Percentiles rank a stretch among this genome's conserved stretches.
Conservation (phyloP, 169 alveolate species). For the Perkinsus marinus region DNA sequence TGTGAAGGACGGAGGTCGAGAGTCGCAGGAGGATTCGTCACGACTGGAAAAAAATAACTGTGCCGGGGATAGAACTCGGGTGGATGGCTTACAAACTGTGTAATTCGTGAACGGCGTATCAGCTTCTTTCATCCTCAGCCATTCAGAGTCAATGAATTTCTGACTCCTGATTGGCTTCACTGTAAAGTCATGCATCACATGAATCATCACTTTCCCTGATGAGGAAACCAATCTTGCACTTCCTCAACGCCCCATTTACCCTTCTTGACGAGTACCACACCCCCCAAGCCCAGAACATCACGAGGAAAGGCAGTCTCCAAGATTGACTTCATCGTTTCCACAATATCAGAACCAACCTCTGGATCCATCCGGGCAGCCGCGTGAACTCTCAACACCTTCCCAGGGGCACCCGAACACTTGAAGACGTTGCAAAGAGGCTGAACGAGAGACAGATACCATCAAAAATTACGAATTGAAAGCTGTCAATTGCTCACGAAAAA, state of each 20-base stretch:
- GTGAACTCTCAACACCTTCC: background rate
- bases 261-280: background rate
- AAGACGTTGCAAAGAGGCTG: background rate
- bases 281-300: background rate
- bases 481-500: no score
- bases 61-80: background rate
- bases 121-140: background rate
- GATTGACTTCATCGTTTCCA: background rate
- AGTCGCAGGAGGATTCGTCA: background rate
- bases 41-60: background rate
- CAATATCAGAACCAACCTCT: background rate
- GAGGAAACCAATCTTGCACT: background rate
- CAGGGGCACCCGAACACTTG: background rate
- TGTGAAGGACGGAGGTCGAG: background rate
- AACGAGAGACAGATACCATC: background rate
- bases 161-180: background rate
- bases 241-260: background rate
- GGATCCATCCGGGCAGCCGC: background rate
- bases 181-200: background rate
- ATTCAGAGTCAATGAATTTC: background rate
- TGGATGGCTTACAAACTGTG: background rate
- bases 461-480: no score
- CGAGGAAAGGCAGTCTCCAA: background rate
- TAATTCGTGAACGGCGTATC: background rate
- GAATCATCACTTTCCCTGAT: background rate